A percentile compares a stretch with the other conserved stretches of the same genome.
Conservation (phyloP, 2,329 filamentous ascomycete species). For the Thermothelomyces thermophilus region DNA sequence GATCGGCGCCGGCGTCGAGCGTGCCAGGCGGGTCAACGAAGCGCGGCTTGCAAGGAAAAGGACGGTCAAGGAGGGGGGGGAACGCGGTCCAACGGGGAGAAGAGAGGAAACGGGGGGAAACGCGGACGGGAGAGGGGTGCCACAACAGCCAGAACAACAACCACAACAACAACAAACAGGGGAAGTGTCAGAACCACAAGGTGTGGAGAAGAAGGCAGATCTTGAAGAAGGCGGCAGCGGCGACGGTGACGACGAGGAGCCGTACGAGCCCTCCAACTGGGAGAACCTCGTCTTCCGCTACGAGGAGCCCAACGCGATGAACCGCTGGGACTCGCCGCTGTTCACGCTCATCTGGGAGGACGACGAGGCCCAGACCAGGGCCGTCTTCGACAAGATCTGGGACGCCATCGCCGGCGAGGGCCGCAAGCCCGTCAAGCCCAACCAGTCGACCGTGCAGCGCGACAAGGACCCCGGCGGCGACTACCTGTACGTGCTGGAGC, state of each 20-base stretch:
- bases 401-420: constrained; percentile 60
- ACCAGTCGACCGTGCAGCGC: constrained; percentile 64
- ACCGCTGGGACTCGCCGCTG: constrained; percentile 74
- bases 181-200: not conserved
- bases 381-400: constrained; percentile 63
- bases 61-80: constrained; percentile 26
- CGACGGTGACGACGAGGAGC: constrained; percentile 35
- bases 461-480: constrained; percentile 59
- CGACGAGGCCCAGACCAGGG: constrained; percentile 48
- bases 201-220: not conserved
- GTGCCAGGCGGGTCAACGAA: constrained; percentile 53
- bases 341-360: constrained; percentile 77
- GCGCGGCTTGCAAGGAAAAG: constrained; percentile 30
- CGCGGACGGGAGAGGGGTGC: too few relatives aligned
- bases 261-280: constrained; percentile 56
- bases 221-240: not conserved
- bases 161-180: too few relatives aligned
- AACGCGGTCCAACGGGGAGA: not conserved
- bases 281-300: constrained; percentile 77
- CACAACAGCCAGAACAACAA: not conserved
- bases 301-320: constrained; percentile 82
- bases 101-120: constrained; percentile 26
- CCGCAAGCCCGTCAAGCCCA: constrained; percentile 61
- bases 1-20: constrained; percentile 50
- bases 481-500: constrained; percentile 74